Base-by-base conservation (phyloP, 768 basidiomycete species). In the Gautieria morchelliformis region DNA sequence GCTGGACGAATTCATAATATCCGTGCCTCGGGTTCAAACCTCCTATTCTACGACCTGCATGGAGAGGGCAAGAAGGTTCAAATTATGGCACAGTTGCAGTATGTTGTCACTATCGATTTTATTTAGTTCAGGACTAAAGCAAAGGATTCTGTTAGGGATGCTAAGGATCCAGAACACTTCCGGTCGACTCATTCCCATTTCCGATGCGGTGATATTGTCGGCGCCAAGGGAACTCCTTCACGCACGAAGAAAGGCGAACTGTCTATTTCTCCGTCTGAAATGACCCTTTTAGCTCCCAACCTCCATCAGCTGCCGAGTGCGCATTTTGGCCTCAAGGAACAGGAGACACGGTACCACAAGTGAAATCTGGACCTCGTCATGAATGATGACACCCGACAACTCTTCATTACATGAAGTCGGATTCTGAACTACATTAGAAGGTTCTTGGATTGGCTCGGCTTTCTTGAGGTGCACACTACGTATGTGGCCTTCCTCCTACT, bases 341-440 rank as follows among this genome's bases (percentile, higher is more conserved):
- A 93, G 69, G 96, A 98, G 73, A 91, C 90, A 39, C 84, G 96
- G 45, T 97, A 97, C 78, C 82, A 95, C 72, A 98, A 97, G 85
- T 87, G 96, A 54, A 96, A 98, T 75, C 84, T 99, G 61, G 96
- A 99, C 71, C 84, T 99, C 60, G 96, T 99, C 74, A 78, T 99
- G 71, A 94, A 89, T 70, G 86, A 89, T 41, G 80, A 83, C 62
- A 91, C 92, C 17, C 85, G 96, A 60, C 83, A 84, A 63, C 84
- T 94, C 61, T 99, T 98, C 74, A 74, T 94, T 73, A 87, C 89
- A 27, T 85, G 96, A 60, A 84, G 85, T 69, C 83, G 81, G 65
- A 87, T 96, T 68, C 78, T 99, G 74, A 93, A 92, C 77, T 95
- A 96, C 71, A 74, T 96, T 63, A 84, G 96, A 45, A 86, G 85